Percentiles rank a stretch among this genome's conserved stretches.
phyloP scores from a whole-genome alignment of 768 basidiomycete species.

The Leucocoprinus birnbaumii region DNA sequence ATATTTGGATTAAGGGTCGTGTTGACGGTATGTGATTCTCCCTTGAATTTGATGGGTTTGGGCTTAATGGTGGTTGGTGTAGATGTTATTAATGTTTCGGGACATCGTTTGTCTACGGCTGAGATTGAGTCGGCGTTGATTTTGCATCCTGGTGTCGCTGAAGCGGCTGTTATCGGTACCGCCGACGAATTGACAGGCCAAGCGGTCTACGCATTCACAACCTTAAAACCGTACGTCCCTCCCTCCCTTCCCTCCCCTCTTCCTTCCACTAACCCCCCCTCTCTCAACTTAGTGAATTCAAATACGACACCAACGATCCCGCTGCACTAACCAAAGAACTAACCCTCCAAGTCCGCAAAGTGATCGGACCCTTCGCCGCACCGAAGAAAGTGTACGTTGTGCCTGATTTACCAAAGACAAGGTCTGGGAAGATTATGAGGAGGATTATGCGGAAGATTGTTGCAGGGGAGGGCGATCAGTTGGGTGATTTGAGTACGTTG shows the following conservation, averaged over 20 bases:
- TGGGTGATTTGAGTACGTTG: constrained; percentile 92
- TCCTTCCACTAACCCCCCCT: background rate
- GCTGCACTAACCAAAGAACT: constrained; percentile 78
- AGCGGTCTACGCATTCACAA: constrained; percentile 93
- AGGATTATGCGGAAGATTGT: constrained; percentile 97
- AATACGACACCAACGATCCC: constrained; percentile 70
- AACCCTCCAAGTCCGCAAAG: constrained; percentile 92
- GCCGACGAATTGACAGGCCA: constrained; percentile 89
- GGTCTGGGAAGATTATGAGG: constrained; percentile 97
- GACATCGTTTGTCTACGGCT: constrained; percentile 94
- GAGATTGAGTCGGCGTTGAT: constrained; percentile 98
- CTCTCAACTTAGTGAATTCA: constrained; percentile 60
- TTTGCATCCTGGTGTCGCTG: constrained; percentile 91
- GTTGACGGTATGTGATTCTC: constrained; percentile 82
- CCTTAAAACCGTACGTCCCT: constrained; percentile 82
- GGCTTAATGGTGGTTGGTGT: background rate
- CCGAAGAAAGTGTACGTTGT: constrained; percentile 91
- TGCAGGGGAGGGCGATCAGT: constrained; percentile 89
- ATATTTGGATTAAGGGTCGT: constrained; percentile 98
- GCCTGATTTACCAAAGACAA: constrained; percentile 87
- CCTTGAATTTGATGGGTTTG: too few relatives aligned
- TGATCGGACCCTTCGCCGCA: constrained; percentile 96
- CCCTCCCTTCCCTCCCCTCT: background rate
- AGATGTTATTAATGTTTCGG: constrained; percentile 98
- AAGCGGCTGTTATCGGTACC: constrained; percentile 90